phyloP scores from a whole-genome alignment of 768 basidiomycete genomes.

The Pleurotus eryngii region DNA sequence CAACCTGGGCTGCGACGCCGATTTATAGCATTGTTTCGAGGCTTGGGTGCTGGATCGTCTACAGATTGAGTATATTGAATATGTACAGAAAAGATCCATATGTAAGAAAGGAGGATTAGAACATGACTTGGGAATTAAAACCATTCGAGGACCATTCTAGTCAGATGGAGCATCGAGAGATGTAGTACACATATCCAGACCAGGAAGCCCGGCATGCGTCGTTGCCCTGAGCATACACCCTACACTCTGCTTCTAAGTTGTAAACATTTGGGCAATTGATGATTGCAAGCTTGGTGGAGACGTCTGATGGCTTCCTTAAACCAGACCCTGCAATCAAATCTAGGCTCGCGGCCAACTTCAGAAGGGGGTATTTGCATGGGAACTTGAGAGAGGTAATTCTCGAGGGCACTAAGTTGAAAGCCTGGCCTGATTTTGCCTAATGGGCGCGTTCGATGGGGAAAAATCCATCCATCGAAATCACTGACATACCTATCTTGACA shows the following conservation, averaged over 20 bases:
- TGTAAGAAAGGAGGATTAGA: too few relatives aligned
- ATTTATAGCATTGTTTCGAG: too few relatives aligned
- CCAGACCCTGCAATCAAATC: slow-evolving; percentile 12
- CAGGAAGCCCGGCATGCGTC: not conserved
- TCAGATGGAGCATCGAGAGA: not conserved
- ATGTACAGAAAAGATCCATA: too few relatives aligned
- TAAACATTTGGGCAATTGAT: slow-evolving; percentile 10
- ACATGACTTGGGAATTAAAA: too few relatives aligned
- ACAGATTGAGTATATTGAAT: too few relatives aligned
- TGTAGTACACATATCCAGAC: slow-evolving; percentile 9
- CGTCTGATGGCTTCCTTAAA: slow-evolving; percentile 11
- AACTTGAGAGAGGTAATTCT: slow-evolving; percentile 5
- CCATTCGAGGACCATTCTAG: too few relatives aligned
- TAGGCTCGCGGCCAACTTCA: slow-evolving; percentile 5
- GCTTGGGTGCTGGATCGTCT: too few relatives aligned
- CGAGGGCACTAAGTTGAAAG: not conserved
- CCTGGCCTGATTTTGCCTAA: not conserved
- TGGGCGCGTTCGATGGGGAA: too few relatives aligned
- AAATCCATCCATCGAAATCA: too few relatives aligned
- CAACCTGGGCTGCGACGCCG: too few relatives aligned
- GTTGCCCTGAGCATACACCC: not conserved
- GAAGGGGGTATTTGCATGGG: slow-evolving; percentile 5
- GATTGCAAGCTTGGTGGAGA: slow-evolving; percentile 4
- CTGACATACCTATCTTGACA: slow-evolving; percentile 4
- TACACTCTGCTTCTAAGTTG: slow-evolving; percentile 9